Base-by-base conservation (phyloP, 1,284 basidiomycete genomes). In the Stereum hirsutum region DNA sequence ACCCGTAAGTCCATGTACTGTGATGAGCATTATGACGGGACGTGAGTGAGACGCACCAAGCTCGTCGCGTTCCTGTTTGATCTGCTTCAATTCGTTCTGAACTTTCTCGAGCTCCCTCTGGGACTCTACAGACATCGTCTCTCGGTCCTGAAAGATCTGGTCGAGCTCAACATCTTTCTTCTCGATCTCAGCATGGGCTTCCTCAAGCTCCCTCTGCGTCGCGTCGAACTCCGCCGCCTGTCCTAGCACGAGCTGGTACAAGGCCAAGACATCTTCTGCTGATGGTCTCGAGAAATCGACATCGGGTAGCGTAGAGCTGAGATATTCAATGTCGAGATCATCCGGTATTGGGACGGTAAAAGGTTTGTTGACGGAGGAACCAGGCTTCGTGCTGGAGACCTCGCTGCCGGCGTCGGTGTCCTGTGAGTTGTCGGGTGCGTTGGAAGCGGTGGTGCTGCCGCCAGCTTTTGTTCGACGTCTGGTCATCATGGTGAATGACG, bases 161-260 rank as follows among this genome's bases (percentile, higher is more conserved):
- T 90, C 87, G 37, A 88, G 64, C 54, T 89, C 85, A 2, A 89
- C 67, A 35, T 88, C 83, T 57, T 80, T 81, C 60, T 70, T 72
- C 54, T 81, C 75, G 10, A 69, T 57, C 44, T 80, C 75, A 4
- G 82, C 80, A 38, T 69, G 74, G 44, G 71, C 62, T 48, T 80
- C 79, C 56, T 89, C 83, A 23, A 82, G 60, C 46, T 82, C 77
- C 41, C 74, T 64, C 42, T 73, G 68, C 1, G 68, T 62, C 42
- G 58, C 64, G 44, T 85, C 79, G 14, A 74, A 56, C 41, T 77
- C 74, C 1, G 65, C 57, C 5, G 68, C 65, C 48, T 85, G 78
- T 1, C 68, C 64, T 8, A 80, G 57, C n/a, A 88, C 54, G 14
- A 77, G 59, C 39, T 75, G 66, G 57, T 86, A 89, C 1, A 89